Evolutionary conservation across 768 basidiomycete species (phyloP), one percentile per base, ranked within the genome.

Genomic region (Phaeotremella fagi): DNA sequence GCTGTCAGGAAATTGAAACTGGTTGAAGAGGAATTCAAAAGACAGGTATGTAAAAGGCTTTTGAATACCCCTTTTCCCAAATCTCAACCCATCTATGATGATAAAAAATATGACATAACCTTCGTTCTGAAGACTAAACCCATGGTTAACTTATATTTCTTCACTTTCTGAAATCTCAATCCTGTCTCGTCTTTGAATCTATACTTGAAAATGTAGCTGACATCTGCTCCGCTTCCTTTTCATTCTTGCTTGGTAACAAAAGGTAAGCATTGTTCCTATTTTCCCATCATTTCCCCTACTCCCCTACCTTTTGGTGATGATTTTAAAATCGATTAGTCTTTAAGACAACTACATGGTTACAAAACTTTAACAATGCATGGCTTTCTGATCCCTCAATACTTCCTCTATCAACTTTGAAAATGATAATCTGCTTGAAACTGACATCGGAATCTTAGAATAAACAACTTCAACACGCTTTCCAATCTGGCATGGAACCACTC

Each of bases 241-340:
- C 12, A 18, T 38, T 50, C 25, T 24, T 12, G 25, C 48, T 15
- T 14, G 16, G 3, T n/a, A 20, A 45, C 54, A 44, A n/a, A n/a
- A 73, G 72, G 72, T 73, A 59, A 73, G 68, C 26, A 38, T 45
- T 29, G 33, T 24, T 50, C 26, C 36, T 38, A 4, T n/a, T 31
- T n/a, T 24, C 45, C 60, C 58, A 26, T 23, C 18, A 45, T 24
- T 47, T 57, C 57, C 58, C 64, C 31, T 42, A 44, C 44, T 60
- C n/a, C 65, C 70, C 76, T 76, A 37, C 54, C 45, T 50, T 56
- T 61, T 38, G 50, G 80, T 83, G 85, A 83, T 80, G 80, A 81
- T 77, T 23, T 36, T 75, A 75, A 80, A 75, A 80, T 80, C 85
- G 90, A 91, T 92, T 92, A 91, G 88, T 92, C 70, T 72, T 70